These are phyloP conservation scores for Iris pallida DNA, from an alignment of 116 monocot species.

Conservation along the genomic window DNA sequence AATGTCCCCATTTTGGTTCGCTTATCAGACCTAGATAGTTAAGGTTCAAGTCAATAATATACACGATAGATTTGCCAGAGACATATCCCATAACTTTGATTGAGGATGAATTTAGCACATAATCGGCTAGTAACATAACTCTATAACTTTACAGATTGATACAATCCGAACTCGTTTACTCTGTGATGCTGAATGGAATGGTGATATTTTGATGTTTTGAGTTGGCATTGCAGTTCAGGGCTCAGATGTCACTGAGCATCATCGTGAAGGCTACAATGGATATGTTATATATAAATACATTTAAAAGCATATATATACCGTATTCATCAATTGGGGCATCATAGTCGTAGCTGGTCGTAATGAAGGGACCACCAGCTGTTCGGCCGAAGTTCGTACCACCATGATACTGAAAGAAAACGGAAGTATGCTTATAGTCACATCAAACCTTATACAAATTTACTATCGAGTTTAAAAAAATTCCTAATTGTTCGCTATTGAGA, in stretches of 20 bases:
- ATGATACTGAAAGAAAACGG: constrained; percentile 58
- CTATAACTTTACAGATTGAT: too few species aligned
- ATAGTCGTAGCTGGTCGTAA: constrained; percentile 93
- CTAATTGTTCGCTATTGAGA: background rate
- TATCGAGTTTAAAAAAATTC: background rate
- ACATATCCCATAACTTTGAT: too few species aligned
- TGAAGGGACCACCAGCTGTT: constrained; percentile 89
- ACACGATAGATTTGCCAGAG: too few species aligned
- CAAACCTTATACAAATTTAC: background rate
- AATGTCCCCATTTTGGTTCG: constrained; percentile 79
- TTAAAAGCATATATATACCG: constrained; percentile 27
- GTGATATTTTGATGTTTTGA: too few species aligned
- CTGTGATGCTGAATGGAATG: too few species aligned
- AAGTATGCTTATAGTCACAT: background rate
- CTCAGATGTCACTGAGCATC: too few species aligned
- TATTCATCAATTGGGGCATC: constrained; percentile 96
- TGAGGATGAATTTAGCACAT: too few species aligned
- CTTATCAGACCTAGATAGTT: constrained; percentile 47
- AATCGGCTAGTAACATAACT: too few species aligned
- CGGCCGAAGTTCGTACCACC: constrained; percentile 90
- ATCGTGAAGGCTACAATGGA: too few species aligned
- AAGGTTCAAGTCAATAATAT: background rate
- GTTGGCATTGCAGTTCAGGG: too few species aligned
- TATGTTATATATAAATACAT: too few species aligned
- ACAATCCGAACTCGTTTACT: too few species aligned